Evolutionary conservation across 345 rosid species (phyloP), one percentile per base, ranked within the genome.

Genomic region (Citrus trifoliata): DNA sequence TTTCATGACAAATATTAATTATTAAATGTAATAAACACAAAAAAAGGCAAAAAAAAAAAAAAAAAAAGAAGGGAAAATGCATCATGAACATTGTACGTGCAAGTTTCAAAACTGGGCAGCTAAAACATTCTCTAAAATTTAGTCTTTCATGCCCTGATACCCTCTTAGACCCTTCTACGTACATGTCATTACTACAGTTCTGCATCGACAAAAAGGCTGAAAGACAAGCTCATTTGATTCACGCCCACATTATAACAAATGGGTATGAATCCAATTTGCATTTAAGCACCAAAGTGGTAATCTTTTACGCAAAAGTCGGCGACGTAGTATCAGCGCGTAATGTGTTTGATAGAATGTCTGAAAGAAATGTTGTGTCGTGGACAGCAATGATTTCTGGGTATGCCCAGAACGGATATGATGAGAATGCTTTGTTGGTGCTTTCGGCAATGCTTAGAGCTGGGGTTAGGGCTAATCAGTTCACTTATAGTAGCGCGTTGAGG

Each of bases 281-380:
- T 72, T 74, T 90, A n/a, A 87, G 77, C 67, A 89, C 85, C 71
- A 78, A 84, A 27, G 40, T 93, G 82, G 40, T 92, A 1, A 18
- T 73, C 5, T 76, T 78, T 69, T 89, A 90, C 18, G 16, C 59
- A 22, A 85, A 83, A 75, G 75, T 86, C 19, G 79, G 76, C 58
- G 80, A 88, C 64, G 3, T 88, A 30, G 51, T 69, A 12, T 13
- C 78, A 14, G 95, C 95, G 1, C 86, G 73, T 60, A 88, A 87
- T 0, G 75, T 90, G 88, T 93, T 93, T 63, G 93, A 82, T 72
- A 78, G 80, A 88, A 88, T 93, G 87, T 76, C 86, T n/a, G 73
- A 85, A 1, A 88, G 88, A 74, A 84, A 84, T 83, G 86, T 90
- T 40, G 88, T 87, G 63, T 83, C 98, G 27, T 93, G 94, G 98